Conservation (phyloP, 495 filamentous ascomycete genomes). For the Hamigera avellanea region DNA sequence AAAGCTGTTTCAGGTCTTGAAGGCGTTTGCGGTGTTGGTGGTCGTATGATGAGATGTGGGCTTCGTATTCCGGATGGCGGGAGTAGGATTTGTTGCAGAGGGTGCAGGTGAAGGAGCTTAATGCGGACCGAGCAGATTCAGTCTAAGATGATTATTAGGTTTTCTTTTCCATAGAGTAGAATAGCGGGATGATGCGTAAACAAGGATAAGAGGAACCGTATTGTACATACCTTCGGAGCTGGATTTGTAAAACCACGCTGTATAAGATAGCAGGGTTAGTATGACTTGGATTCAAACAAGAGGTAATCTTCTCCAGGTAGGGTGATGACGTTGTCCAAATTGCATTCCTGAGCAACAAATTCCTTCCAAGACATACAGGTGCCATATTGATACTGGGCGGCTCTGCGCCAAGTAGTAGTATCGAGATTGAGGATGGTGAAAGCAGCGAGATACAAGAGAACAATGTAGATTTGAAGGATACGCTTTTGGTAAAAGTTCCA, state of each 20-base stretch:
- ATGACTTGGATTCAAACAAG: not conserved
- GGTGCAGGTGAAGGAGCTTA: constrained; percentile 76
- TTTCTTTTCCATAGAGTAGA: too few species aligned
- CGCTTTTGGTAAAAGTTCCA: too few species aligned
- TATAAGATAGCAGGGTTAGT: not conserved
- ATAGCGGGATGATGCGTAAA: too few species aligned
- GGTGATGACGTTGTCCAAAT: constrained; percentile 3
- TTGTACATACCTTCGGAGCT: constrained; percentile 40
- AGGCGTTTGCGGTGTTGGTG: constrained; percentile 53
- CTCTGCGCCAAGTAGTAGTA: too few species aligned
- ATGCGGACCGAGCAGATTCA: constrained; percentile 73
- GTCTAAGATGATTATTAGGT: constrained; percentile 44
- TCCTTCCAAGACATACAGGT: too few species aligned
- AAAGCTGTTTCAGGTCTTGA: constrained; percentile 50
- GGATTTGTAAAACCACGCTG: constrained; percentile 40
- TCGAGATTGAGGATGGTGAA: too few species aligned
- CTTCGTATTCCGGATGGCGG: constrained; percentile 50
- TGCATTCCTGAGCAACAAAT: constrained; percentile 1
- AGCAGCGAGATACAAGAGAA: too few species aligned
- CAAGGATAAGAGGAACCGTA: not conserved
- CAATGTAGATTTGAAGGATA: too few species aligned
- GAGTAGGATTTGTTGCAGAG: constrained; percentile 51
- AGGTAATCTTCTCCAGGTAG: too few species aligned
- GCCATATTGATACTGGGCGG: too few species aligned
- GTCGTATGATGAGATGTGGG: constrained; percentile 50